Evolutionary conservation across 495 filamentous ascomycete genomes (phyloP).

Genomic region (Tuber aestivum): DNA sequence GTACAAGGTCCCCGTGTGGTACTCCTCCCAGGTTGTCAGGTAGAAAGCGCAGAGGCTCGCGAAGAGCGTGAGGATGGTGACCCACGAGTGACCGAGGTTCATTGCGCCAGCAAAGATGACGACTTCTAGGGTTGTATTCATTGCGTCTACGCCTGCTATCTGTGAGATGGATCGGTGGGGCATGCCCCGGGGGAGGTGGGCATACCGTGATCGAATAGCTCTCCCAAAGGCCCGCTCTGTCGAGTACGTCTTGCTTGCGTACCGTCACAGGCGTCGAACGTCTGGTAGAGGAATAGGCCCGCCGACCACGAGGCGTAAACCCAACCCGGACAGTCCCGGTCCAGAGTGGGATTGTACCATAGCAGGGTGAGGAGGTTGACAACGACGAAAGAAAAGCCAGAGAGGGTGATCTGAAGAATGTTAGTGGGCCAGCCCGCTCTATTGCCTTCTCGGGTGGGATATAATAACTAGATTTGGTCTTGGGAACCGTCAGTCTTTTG

Average conservation of each 20-base stretch:
- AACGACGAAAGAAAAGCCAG: constrained; percentile 85
- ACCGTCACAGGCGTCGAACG: constrained; percentile 95
- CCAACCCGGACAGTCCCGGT: constrained; percentile 88
- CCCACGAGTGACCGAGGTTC: constrained; percentile 90
- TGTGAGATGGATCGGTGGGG: constrained; percentile 16
- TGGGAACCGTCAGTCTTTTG: not conserved
- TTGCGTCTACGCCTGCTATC: constrained; percentile 70
- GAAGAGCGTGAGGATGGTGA: constrained; percentile 76
- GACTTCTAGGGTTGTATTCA: constrained; percentile 90
- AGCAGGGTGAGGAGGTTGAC: constrained; percentile 87
- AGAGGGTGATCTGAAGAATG: constrained; percentile 68
- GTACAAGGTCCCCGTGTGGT: constrained; percentile 92
- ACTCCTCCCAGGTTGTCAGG: constrained; percentile 98
- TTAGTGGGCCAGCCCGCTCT: constrained; percentile 10
- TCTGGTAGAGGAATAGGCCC: constrained; percentile 93
- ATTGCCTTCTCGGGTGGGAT: not conserved
- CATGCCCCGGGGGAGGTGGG: constrained; percentile 3
- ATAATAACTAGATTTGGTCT: constrained; percentile 49
- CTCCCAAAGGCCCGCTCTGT: constrained; percentile 88
- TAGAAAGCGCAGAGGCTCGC: constrained; percentile 68
- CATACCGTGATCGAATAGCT: constrained; percentile 92
- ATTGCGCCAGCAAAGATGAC: constrained; percentile 84
- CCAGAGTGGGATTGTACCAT: constrained; percentile 92
- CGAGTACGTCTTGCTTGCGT: constrained; percentile 86
- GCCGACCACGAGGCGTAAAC: constrained; percentile 88